Base-by-base conservation (phyloP, 148 eudicot genomes). In the Rhododendron vialii region DNA sequence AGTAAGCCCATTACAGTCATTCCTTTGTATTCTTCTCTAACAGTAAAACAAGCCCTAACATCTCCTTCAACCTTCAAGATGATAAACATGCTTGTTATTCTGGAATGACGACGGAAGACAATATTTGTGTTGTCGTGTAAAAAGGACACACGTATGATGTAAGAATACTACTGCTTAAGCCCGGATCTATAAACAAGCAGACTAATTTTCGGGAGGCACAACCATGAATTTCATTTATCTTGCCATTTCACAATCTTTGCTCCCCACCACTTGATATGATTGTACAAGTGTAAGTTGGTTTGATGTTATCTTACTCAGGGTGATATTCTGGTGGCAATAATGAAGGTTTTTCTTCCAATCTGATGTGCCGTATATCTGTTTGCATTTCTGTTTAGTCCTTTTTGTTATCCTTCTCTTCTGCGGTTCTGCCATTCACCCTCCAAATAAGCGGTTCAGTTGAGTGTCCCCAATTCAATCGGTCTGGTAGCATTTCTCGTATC, bases 181-280 rank as follows among this genome's bases (percentile, higher is more conserved):
- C 57, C 33, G 3, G 38, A 80, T 50, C 36, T 80, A 81, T 63
- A 15, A 53, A 33, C 43, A 33, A 81, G n/a, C n/a, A 51, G 28
- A 10, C 65, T 18, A 30, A 28, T 53, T 51, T 33, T 53, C 7
- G 5, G 65, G n/a, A 51, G 26, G 17, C 11, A 80, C 61, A 51
- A 51, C 38, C 36, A 5, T 51, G n/a, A 17, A 22, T 30, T 0
- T 18, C 24, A 14, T 51, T 80, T 80, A 28, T 48, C 55, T 47
- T 78, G 82, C 30, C 59, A 20, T 48, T 78, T n/a, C n/a, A 36
- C 84, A 82, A 82, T 38, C n/a, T 83, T 67, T 67, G 57, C 35
- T 15, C 17, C 36, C 6, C 41, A 24, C 6, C 50, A 61, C 43
- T 67, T 41, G 38, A 43, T 65, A 45, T 45, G 85, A 67, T 67